A percentile compares a stretch with the other conserved stretches of the same genome.
Conservation (phyloP, 441 rosid genomes). For the Euphorbia neoarborescens region DNA sequence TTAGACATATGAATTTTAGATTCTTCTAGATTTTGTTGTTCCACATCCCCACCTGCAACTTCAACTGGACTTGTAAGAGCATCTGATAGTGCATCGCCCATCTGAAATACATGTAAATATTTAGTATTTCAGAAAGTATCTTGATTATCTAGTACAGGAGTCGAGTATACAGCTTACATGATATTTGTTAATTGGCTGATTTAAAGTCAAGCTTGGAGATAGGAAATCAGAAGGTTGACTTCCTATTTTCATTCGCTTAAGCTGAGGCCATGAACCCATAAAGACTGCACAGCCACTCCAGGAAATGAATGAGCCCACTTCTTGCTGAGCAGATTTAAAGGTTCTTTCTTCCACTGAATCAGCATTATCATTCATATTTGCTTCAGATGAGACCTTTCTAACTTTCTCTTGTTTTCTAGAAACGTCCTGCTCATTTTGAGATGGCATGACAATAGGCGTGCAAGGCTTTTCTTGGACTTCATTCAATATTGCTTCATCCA, state of each 20-base stretch:
- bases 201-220: conserved; percentile 35
- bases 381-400: conserved; percentile 26
- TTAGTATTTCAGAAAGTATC: conserved; percentile 11
- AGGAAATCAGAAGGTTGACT: conserved; percentile 20
- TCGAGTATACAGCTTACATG: conserved; percentile 13
- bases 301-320: conserved; percentile 12
- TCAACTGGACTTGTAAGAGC: conserved; percentile 20
- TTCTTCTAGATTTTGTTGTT: conserved; percentile 29
- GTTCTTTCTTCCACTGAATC: conserved; percentile 20
- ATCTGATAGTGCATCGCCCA: conserved; percentile 26
- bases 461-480: conserved; percentile 22
- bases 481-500: conserved; percentile 25
- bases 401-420: conserved; percentile 25
- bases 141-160: conserved; percentile 13
- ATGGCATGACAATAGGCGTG: conserved; percentile 20
- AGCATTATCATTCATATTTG: conserved; percentile 17
- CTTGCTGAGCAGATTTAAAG: conserved; percentile 19
- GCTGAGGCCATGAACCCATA: conserved; percentile 33
- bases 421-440: conserved; percentile 23
- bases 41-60: conserved; percentile 26
- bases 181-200: conserved; percentile 16
- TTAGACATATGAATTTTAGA: conserved; percentile 34
- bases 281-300: conserved; percentile 17
- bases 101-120: conserved; percentile 27
- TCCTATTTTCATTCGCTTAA: conserved; percentile 43